phyloP scores from a whole-genome alignment of 2,329 filamentous ascomycete genomes.

The Fusarium pseudoanthophilum region DNA sequence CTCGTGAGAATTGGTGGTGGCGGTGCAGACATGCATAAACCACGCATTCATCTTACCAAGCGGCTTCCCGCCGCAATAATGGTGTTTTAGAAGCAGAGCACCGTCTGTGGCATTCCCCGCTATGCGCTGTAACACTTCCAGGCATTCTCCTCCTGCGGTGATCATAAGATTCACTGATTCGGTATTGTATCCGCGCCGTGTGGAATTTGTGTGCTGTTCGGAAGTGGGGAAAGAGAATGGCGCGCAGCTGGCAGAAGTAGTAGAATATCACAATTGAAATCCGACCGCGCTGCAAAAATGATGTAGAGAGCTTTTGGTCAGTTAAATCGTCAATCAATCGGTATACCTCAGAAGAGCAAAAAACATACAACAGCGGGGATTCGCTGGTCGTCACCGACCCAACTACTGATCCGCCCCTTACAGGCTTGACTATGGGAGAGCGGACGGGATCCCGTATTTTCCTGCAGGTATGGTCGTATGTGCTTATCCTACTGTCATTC shows the following conservation, averaged over 20 bases:
- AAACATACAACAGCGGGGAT: slow-evolving; percentile 10
- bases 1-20: no score
- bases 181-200: slow-evolving; percentile 50
- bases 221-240: neutral
- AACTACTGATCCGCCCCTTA: slow-evolving; percentile 7
- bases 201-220: slow-evolving; percentile 23
- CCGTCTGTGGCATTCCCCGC: slow-evolving; percentile 52
- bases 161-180: slow-evolving; percentile 53
- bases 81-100: slow-evolving; percentile 55
- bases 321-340: accelerated
- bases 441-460: slow-evolving; percentile 13
- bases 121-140: slow-evolving; percentile 43
- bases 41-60: no score
- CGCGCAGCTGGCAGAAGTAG: neutral
- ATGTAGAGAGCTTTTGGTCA: accelerated
- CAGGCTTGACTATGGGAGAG: slow-evolving; percentile 10
- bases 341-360: accelerated
- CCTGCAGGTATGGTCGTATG: slow-evolving; percentile 8
- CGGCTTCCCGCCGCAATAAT: slow-evolving; percentile 53
- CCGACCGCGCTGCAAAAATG: neutral
- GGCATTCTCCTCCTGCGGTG: slow-evolving; percentile 47
- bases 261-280: accelerated
- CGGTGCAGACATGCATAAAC: no score
- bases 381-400: slow-evolving; percentile 13
- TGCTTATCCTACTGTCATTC: accelerated